Percentiles rank a stretch among this genome's conserved stretches.
Evolutionary conservation across 495 filamentous ascomycete genomes (phyloP).

Genomic region (Aspergillus biplanus): DNA sequence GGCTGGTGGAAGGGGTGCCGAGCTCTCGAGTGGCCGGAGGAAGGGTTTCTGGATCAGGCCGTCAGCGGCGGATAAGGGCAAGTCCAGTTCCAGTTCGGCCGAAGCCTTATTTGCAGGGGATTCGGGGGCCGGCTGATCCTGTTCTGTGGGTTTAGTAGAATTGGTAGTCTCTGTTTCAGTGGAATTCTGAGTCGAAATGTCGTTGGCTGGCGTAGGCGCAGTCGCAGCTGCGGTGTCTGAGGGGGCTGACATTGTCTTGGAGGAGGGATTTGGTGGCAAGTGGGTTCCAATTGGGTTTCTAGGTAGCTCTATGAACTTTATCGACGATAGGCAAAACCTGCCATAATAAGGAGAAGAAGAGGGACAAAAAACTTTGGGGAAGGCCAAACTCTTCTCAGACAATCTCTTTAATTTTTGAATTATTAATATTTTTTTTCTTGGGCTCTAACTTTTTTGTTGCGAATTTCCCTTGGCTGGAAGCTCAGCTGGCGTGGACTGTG

Average conservation of each 20-base stretch:
- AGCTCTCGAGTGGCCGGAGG: conserved; percentile 56
- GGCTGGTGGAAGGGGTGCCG: conserved; percentile 55
- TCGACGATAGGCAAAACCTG: not conserved
- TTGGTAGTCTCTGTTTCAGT: conserved; percentile 19
- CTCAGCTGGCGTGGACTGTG: conserved; percentile 1
- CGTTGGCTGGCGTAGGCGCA: conserved; percentile 6
- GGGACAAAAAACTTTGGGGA: not conserved
- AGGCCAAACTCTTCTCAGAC: not conserved
- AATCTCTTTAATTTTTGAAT: not conserved
- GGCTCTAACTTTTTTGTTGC: not conserved
- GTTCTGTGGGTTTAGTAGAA: conserved; percentile 20
- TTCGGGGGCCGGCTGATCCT: conserved; percentile 2
- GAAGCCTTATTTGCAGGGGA: conserved; percentile 18
- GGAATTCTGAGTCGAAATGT: conserved; percentile 7
- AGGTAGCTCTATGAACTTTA: not conserved
- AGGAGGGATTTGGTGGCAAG: not conserved
- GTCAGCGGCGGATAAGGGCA: conserved; percentile 48
- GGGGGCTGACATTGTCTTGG: conserved; percentile 3
- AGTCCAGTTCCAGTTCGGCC: conserved; percentile 44
- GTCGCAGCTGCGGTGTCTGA: conserved; percentile 9
- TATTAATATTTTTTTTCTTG: not conserved
- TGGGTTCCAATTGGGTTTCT: conserved; percentile 1
- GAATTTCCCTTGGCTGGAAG: not conserved
- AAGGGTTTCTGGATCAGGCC: conserved; percentile 73
- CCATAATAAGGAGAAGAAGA: not conserved